A percentile compares a stretch with the other conserved stretches of the same genome.
These are phyloP conservation scores for Cladophialophora yegresii DNA, from an alignment of 2,329 filamentous ascomycete genomes.

Conservation along the genomic window DNA sequence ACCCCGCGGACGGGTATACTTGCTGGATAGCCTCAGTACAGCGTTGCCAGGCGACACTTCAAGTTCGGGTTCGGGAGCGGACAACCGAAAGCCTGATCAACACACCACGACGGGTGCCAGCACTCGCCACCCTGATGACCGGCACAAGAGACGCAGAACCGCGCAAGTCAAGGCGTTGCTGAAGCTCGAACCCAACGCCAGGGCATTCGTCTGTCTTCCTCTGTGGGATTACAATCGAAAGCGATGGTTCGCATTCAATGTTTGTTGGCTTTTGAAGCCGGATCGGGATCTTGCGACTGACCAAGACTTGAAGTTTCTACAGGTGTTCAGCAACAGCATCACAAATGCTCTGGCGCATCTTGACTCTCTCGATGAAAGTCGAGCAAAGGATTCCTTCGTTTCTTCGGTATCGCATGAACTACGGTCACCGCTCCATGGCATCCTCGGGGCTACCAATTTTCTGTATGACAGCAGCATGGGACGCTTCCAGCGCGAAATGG, in stretches of 20 bases:
- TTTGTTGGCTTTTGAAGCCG: conserved; percentile 40
- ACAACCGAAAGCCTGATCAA: neutral
- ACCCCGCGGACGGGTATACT: neutral
- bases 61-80: conserved; percentile 1
- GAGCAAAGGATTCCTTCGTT: conserved; percentile 42
- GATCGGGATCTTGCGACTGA: conserved; percentile 37
- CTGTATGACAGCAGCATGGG: conserved; percentile 40
- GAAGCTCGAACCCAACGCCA: conserved; percentile 1
- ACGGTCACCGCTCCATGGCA: conserved; percentile 43
- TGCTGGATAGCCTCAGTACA: neutral
- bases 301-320: conserved; percentile 39
- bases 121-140: neutral
- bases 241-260: conserved; percentile 39
- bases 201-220: conserved; percentile 38
- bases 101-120: neutral
- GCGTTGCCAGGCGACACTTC: conserved; percentile 3
- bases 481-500: conserved; percentile 39
- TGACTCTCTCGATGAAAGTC: conserved; percentile 39
- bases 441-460: conserved; percentile 42
- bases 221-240: conserved; percentile 41
- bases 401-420: conserved; percentile 44
- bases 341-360: conserved; percentile 38
- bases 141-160: neutral
- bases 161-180: conserved; percentile 4
- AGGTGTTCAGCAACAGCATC: conserved; percentile 45